Evolutionary conservation across 805 yeast genomes (phyloP), one percentile per base, ranked within the genome.

Genomic region (Tetrapisispora nanseiensis): DNA sequence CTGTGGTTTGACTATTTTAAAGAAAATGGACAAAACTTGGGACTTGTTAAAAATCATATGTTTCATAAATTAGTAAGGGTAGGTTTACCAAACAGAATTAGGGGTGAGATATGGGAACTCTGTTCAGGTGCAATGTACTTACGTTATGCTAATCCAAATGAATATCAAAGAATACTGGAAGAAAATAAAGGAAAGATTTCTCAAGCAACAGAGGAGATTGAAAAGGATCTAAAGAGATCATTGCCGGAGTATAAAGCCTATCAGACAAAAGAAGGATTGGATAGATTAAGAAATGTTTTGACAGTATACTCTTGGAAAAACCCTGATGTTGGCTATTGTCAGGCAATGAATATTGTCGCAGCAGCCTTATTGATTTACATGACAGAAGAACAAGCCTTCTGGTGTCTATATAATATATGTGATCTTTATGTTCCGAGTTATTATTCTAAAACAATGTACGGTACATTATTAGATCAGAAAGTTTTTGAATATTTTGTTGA

Each of bases 81-180:
- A 13, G 97, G 98, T 0, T 70, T 92, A 20, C 97, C 97, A n/a
- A 90, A 90, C 57, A 72, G 94, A 45, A 68, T 92, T 41, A 73
- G 99, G 50, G 98, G 98, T 30, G 99, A 92, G 56, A 68, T 92
- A 12, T 92, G 99, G 99, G 98, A 92, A 60, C 65, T 86, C 41
- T 76, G 86, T 40, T 77, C 86, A 34, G 99, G 98, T 3, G 80
- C 95, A 0, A 78, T 87, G 70, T 86, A 77, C 55, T 55, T 75
- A 41, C 69, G 97, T 39, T 74, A 78, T 54, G 75, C 76, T 40
- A 69, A 82, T 52, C 71, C 70, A 11, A 75, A 72, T 0, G 77
- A 75, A 36, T 92, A 89, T 61, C 58, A 68, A 33, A 61, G 65
- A 26, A 50, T 89, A 7, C 67, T 87, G 39, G 69, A 67, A 2